Percentiles rank a stretch among this genome's conserved stretches.
Conservation (phyloP, 805 yeast species). For the Pichia deserticola region DNA sequence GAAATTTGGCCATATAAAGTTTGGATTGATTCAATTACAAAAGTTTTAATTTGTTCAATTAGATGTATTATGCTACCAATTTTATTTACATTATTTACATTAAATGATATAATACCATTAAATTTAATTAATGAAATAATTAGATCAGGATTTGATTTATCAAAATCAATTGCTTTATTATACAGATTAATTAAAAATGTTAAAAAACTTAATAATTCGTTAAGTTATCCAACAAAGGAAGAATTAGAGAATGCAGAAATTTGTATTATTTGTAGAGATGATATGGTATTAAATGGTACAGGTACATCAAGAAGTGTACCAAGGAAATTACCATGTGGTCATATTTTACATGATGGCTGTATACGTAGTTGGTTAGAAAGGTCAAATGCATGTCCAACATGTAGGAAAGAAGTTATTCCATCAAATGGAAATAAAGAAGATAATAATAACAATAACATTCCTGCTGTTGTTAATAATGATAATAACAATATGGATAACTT, state of each 20-base stretch:
- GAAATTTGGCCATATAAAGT: slow-evolving; percentile 75
- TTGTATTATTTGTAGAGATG: slow-evolving; percentile 90
- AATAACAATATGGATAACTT: neutral
- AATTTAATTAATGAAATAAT: slow-evolving; percentile 27
- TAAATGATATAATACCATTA: slow-evolving; percentile 32
- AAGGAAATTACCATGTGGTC: slow-evolving; percentile 76
- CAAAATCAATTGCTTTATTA: slow-evolving; percentile 32
- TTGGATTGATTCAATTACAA: slow-evolving; percentile 40
- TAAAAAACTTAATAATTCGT: slow-evolving; percentile 53
- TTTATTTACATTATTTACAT: slow-evolving; percentile 36
- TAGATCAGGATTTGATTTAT: slow-evolving; percentile 20
- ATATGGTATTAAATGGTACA: slow-evolving; percentile 47
- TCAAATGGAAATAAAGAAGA: too few species aligned
- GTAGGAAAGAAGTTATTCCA: slow-evolving; percentile 60
- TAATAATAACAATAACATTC: neutral
- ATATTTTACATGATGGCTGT: slow-evolving; percentile 84
- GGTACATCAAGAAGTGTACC: slow-evolving; percentile 44
- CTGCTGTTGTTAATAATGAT: neutral
- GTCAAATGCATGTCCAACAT: slow-evolving; percentile 89
- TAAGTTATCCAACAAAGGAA: slow-evolving; percentile 53
- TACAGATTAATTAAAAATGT: slow-evolving; percentile 38
- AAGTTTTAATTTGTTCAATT: slow-evolving; percentile 41
- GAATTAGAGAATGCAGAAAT: slow-evolving; percentile 59
- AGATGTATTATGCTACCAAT: slow-evolving; percentile 21
- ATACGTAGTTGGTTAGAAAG: slow-evolving; percentile 88